Evolutionary conservation across 2,329 filamentous ascomycete genomes (phyloP).

Genomic region (Cercospora sojina): DNA sequence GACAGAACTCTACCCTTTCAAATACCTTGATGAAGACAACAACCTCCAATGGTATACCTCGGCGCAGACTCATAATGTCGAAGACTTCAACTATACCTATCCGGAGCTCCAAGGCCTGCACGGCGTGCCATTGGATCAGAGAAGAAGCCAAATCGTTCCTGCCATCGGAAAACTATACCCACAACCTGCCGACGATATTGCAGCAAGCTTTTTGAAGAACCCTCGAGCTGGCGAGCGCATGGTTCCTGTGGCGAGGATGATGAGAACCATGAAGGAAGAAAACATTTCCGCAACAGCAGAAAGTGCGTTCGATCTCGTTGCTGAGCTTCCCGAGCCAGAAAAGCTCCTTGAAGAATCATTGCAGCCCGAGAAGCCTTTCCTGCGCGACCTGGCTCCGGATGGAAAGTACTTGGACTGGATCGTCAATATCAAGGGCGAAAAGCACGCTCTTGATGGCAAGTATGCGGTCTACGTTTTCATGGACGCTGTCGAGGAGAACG

Average conservation of each 20-base stretch:
- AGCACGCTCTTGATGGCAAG: constrained; percentile 6
- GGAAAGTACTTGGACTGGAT: constrained; percentile 2
- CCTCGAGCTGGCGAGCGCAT: background rate
- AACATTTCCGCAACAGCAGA: background rate
- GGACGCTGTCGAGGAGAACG: background rate
- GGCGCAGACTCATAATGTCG: constrained; percentile 2
- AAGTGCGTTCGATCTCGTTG: background rate
- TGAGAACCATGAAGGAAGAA: background rate
- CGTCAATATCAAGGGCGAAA: constrained; percentile 4
- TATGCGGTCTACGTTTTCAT: background rate
- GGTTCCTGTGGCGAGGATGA: background rate
- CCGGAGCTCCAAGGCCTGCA: background rate
- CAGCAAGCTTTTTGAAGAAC: background rate
- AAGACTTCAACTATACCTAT: constrained; percentile 10
- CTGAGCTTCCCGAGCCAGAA: background rate
- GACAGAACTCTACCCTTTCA: background rate
- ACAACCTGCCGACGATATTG: background rate
- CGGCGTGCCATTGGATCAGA: background rate
- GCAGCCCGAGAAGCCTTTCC: constrained; percentile 1
- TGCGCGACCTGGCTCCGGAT: background rate
- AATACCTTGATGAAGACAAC: background rate
- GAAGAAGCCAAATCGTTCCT: background rate
- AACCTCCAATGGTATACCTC: background rate
- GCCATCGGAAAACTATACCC: background rate
- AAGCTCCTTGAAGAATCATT: background rate